Base-by-base conservation (phyloP, 2,329 filamentous ascomycete species). In the Sarocladium strictum region DNA sequence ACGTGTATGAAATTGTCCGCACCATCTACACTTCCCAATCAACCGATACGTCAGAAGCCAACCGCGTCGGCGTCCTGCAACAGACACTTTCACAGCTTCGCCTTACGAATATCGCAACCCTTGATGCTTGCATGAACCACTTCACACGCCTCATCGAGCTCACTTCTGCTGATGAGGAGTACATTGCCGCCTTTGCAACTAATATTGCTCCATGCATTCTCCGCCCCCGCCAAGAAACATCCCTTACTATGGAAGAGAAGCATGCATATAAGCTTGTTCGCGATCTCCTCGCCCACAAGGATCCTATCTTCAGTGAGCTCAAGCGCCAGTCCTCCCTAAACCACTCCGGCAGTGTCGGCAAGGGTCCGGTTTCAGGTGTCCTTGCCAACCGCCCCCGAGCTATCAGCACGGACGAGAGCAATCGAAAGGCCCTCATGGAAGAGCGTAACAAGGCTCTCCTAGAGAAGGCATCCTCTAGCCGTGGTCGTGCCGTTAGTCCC, bases 1-100 rank as follows among this genome's bases (percentile, higher is more conserved):
- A 97, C 68, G 91, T 99, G 56, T 99, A 99, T 70, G 95, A 99
- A 74, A 97, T 99, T 66, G 86, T 99, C 67, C 92, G 96, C 73
- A 97, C 91, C 2, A 95, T 99, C 60, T 99, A 99, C 75, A 86
- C 85, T 47, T 91, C 89, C 14, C 86, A 90, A 12, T 79, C 87
- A 47, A 81, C 87, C 40, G 90, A 96, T 55, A 81, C 83, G 15
- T 84, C 85, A 3, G 89, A 96, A 62, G 79, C 85, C 53, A 85
- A 89, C 12, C 88, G 94, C 53, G 81, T 99, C 59, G 87, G 91
- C 54, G 90, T 97, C 57, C 82, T 99, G 32, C 94, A 99, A 70
- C 96, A 94, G 63, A 97, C 94, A 0, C 85, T 99, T 55, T 93
- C 92, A 37, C 92, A 97, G 69, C 83, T 99, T 55, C 88, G 93